Conservation (phyloP, 2,329 filamentous ascomycete species). For the Colletotrichum tanaceti region DNA sequence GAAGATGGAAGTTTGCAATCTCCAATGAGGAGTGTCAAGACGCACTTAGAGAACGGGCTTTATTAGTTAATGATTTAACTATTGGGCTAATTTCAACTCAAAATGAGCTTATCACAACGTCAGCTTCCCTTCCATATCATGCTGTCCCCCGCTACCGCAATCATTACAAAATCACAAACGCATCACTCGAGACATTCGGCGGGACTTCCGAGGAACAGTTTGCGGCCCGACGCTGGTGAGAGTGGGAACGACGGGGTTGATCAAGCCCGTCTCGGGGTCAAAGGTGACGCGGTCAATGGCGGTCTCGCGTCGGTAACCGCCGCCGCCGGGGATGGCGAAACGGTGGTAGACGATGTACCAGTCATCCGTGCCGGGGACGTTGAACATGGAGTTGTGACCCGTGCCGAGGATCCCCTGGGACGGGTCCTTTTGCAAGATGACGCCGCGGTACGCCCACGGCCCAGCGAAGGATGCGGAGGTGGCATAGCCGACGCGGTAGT, state of each 20-base stretch:
- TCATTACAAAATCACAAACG: neutral
- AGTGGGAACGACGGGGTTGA: slow-evolving; percentile 53
- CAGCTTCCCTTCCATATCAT: neutral
- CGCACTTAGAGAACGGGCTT: no score
- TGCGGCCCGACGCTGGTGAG: slow-evolving; percentile 47
- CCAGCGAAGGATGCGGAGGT: slow-evolving; percentile 53
- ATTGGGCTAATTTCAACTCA: no score
- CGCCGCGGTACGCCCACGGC: slow-evolving; percentile 58
- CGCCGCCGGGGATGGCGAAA: slow-evolving; percentile 58
- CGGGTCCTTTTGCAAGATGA: slow-evolving; percentile 57
- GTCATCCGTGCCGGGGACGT: slow-evolving; percentile 59
- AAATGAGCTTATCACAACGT: no score
- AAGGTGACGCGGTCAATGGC: slow-evolving; percentile 57
- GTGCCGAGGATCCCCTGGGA: slow-evolving; percentile 57
- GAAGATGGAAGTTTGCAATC: no score
- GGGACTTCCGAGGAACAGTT: slow-evolving; percentile 27
- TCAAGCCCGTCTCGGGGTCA: slow-evolving; percentile 51
- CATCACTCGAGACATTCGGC: slow-evolving; percentile 23
- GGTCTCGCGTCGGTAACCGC: slow-evolving; percentile 57
- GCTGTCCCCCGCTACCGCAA: no score
- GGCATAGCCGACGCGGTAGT: slow-evolving; percentile 62
- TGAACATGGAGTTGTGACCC: slow-evolving; percentile 59
- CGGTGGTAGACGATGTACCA: slow-evolving; percentile 64
- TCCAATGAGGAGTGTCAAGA: no score
- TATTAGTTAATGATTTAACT: no score